These are phyloP conservation scores for Evansstolkia leycettana DNA, from an alignment of 495 filamentous ascomycete species.

Conservation along the genomic window DNA sequence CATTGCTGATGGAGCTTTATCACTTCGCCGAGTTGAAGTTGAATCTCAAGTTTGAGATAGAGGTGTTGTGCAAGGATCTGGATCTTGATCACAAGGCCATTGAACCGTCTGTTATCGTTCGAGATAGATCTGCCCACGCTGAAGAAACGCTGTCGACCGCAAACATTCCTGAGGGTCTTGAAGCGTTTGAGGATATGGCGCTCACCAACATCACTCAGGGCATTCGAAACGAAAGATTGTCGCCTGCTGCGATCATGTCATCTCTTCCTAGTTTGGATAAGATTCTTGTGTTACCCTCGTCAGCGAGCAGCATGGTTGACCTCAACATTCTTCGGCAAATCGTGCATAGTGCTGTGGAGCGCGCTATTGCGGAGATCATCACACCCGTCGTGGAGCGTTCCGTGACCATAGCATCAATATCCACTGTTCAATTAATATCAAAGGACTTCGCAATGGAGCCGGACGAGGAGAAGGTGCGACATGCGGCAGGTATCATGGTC, in stretches of 20 bases:
- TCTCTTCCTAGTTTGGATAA: conserved; percentile 68
- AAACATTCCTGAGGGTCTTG: conserved; percentile 54
- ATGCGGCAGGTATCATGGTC: conserved; percentile 81
- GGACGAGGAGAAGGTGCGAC: conserved; percentile 73
- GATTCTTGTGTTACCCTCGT: conserved; percentile 59
- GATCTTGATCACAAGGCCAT: conserved; percentile 76
- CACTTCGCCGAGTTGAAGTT: conserved; percentile 85
- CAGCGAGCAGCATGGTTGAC: conserved; percentile 60
- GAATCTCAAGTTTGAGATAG: conserved; percentile 95
- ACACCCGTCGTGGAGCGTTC: conserved; percentile 93
- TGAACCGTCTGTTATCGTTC: conserved; percentile 70
- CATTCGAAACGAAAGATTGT: conserved; percentile 58
- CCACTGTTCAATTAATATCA: conserved; percentile 80
- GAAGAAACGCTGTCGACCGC: conserved; percentile 46
- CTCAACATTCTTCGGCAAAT: conserved; percentile 65
- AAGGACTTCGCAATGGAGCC: conserved; percentile 94
- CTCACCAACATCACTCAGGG: conserved; percentile 57
- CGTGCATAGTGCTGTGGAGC: conserved; percentile 68
- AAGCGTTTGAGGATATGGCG: conserved; percentile 67
- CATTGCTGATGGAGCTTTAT: conserved; percentile 81
- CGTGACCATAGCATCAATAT: conserved; percentile 93
- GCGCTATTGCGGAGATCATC: conserved; percentile 88
- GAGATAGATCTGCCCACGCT: conserved; percentile 47
- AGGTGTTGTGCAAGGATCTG: conserved; percentile 89
- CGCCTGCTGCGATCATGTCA: conserved; percentile 58